Evolutionary conservation across 1,284 basidiomycete species (phyloP).

Genomic region (Heterobasidion irregulare): DNA sequence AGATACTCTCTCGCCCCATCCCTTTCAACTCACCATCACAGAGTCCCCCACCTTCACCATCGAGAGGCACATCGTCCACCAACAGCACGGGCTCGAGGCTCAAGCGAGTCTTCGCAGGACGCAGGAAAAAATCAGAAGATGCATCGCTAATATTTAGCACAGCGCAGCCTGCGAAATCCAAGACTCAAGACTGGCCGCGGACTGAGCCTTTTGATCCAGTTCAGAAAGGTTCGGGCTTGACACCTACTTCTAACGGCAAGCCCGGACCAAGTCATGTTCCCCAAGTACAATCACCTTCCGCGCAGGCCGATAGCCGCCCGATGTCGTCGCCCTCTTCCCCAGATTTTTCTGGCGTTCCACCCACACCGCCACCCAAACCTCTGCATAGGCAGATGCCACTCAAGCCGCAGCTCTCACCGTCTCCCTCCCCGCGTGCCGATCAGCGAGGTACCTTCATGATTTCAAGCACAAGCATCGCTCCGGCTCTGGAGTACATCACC

Average conservation of each 20-base stretch:
- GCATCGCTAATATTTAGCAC: background rate
- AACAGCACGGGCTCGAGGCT: constrained; percentile 42
- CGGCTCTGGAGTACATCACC: constrained; percentile 25
- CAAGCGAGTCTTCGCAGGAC: constrained; percentile 52
- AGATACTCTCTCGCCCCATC: constrained; percentile 26
- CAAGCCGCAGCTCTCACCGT: constrained; percentile 1
- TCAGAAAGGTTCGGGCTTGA: constrained; percentile 3
- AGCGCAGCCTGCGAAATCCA: constrained; percentile 5
- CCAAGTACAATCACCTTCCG: constrained; percentile 4
- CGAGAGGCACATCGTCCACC: constrained; percentile 24
- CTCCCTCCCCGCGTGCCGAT: constrained; percentile 5
- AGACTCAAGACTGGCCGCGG: background rate
- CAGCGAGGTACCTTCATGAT: constrained; percentile 19
- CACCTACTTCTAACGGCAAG: constrained; percentile 2
- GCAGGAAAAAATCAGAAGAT: constrained; percentile 59
- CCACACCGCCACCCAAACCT: constrained; percentile 8
- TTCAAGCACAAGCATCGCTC: constrained; percentile 21
- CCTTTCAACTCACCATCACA: constrained; percentile 8
- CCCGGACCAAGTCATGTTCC: background rate
- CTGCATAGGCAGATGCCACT: background rate
- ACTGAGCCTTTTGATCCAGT: background rate
- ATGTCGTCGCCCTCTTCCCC: constrained; percentile 7
- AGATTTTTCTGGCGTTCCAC: background rate
- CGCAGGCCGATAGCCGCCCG: constrained; percentile 5
- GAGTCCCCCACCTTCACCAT: constrained; percentile 12